A percentile compares a stretch with the other conserved stretches of the same genome.
phyloP scores from a whole-genome alignment of 768 basidiomycete species.

The Boletus subparvulus region DNA sequence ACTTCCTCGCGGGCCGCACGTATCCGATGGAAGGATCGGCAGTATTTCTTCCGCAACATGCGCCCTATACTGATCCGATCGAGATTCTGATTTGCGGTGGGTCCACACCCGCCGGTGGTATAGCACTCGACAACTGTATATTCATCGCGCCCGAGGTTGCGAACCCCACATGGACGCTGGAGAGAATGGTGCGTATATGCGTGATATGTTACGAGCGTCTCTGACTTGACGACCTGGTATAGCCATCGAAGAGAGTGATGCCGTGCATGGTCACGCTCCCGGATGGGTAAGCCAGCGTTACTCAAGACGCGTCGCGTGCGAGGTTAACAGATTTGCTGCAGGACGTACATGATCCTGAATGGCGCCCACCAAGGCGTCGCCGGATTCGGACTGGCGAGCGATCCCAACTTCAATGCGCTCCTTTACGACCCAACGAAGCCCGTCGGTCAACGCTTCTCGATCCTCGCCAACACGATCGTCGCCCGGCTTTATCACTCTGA shows the following conservation, averaged over 20 bases:
- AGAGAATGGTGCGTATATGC: conserved; percentile 65
- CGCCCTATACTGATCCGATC: conserved; percentile 73
- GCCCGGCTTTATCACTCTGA: conserved; percentile 79
- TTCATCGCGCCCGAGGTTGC: conserved; percentile 61
- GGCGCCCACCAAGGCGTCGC: conserved; percentile 70
- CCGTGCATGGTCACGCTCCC: conserved; percentile 71
- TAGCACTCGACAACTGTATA: conserved; percentile 68
- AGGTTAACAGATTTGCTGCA: conserved; percentile 36
- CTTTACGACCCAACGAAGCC: conserved; percentile 69
- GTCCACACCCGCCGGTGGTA: conserved; percentile 52
- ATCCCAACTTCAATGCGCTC: conserved; percentile 63
- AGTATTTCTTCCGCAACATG: conserved; percentile 64
- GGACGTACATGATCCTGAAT: conserved; percentile 76
- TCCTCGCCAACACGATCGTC: conserved; percentile 66
- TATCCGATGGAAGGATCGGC: conserved; percentile 78
- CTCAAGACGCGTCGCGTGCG: not conserved
- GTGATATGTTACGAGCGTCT: not conserved
- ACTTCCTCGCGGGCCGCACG: conserved; percentile 70
- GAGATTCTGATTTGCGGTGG: conserved; percentile 75
- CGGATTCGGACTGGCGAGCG: conserved; percentile 66
- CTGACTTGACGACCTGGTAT: not conserved
- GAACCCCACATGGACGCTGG: conserved; percentile 66
- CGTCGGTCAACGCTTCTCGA: conserved; percentile 59
- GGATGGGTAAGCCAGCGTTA: conserved; percentile 20
- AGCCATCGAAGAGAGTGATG: conserved; percentile 78